phyloP scores from a whole-genome alignment of 2,329 filamentous ascomycete species.

The Colletotrichum sp. region DNA sequence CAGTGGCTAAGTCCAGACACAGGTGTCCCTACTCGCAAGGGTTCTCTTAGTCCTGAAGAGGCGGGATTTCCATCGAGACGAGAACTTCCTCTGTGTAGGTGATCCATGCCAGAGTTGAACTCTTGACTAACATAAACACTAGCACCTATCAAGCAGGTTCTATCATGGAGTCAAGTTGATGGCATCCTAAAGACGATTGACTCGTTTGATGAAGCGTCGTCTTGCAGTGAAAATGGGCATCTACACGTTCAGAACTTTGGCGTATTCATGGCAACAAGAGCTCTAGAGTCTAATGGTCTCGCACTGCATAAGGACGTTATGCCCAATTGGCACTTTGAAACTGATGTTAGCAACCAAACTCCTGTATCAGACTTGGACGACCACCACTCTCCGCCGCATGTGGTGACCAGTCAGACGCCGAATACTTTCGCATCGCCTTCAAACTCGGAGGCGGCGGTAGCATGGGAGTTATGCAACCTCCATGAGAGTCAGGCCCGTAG shows the following conservation, averaged over 20 bases:
- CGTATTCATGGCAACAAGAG: not conserved
- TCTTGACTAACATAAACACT: not conserved
- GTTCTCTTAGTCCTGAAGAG: not conserved
- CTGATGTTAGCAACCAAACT: not conserved
- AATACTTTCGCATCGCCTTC: not conserved
- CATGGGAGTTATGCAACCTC: not conserved
- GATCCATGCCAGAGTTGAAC: not conserved
- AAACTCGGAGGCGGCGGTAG: not conserved
- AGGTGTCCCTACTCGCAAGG: not conserved
- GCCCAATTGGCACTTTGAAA: not conserved
- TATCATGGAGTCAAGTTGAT: not conserved
- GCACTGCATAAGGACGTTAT: fast-evolving
- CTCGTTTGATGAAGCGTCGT: not conserved
- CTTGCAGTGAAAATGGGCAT: not conserved
- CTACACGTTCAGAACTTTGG: not conserved
- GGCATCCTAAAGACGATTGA: not conserved
- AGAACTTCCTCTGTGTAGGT: not conserved
- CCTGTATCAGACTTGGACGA: not conserved
- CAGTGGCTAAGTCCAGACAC: conserved; percentile 28
- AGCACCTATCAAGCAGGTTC: not conserved
- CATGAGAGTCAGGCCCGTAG: not conserved
- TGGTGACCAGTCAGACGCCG: not conserved
- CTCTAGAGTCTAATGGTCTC: not conserved
- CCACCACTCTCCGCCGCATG: not conserved
- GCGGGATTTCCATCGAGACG: not conserved